phyloP scores from a whole-genome alignment of 2,329 filamentous ascomycete genomes.

The Xylariaceae sp. region DNA sequence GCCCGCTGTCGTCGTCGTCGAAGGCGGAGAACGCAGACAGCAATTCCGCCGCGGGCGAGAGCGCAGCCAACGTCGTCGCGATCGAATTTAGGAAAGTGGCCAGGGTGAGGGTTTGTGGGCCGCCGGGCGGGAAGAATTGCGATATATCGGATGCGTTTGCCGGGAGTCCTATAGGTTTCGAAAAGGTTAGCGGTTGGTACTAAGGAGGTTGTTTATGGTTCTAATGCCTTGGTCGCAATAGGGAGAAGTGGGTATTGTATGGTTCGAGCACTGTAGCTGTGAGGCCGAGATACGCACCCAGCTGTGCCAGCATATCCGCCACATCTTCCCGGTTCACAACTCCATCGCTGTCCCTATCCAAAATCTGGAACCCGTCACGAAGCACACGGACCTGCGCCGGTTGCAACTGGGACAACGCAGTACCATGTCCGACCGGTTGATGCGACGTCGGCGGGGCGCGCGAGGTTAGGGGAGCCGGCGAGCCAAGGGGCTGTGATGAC shows the following conservation, averaged over 20 bases:
- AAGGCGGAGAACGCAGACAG: slow-evolving; percentile 92
- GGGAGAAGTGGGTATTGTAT: not conserved
- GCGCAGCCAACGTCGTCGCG: slow-evolving; percentile 71
- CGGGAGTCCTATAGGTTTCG: slow-evolving; percentile 66
- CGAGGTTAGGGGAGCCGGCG: slow-evolving; percentile 44
- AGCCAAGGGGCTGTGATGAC: slow-evolving; percentile 37
- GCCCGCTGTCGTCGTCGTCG: slow-evolving; percentile 93
- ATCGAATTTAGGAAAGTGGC: slow-evolving; percentile 86
- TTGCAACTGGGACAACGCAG: slow-evolving; percentile 74
- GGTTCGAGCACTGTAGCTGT: not conserved
- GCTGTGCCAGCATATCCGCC: slow-evolving; percentile 82
- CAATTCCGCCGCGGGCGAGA: slow-evolving; percentile 81
- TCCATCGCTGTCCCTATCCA: slow-evolving; percentile 89
- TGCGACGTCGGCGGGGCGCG: slow-evolving; percentile 41
- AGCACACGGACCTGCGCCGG: slow-evolving; percentile 84
- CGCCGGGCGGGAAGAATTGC: slow-evolving; percentile 79
- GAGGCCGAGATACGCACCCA: slow-evolving; percentile 60
- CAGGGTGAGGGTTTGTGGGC: slow-evolving; percentile 76
- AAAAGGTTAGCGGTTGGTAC: not conserved
- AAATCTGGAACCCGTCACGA: slow-evolving; percentile 90
- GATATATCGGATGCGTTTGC: slow-evolving; percentile 73
- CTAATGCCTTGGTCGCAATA: not conserved
- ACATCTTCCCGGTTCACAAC: slow-evolving; percentile 83
- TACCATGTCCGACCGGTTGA: slow-evolving; percentile 49
- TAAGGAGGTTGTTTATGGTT: slow-evolving; percentile 6